Evolutionary conservation across 495 filamentous ascomycete genomes (phyloP), one percentile per base, ranked within the genome.

Genomic region (Rhypophila decipiens): DNA sequence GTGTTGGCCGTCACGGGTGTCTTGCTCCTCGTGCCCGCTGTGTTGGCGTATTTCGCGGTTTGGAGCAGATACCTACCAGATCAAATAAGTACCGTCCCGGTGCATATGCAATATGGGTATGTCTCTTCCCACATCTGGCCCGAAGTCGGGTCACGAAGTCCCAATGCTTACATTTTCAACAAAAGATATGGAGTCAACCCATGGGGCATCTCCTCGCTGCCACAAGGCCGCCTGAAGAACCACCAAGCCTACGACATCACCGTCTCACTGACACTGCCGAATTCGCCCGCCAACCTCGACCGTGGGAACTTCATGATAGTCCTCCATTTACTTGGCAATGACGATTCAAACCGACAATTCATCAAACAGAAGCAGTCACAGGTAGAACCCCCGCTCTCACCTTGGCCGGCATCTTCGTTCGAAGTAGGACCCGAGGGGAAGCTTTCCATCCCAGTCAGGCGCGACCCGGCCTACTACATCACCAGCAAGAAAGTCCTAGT

Each of bases 271-370:
- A 66, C 63, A 0, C 54, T 89, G 3, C 85, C 85, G 3, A 71
- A 76, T 13, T 81, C 79, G 4, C 78, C 74, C 0, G 34, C 60
- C 2, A 88, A 88, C 59, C 58, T 79, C 17, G 68, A 62, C 7
- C 66, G 61, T 22, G 93, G 91, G 18, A 96, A 96, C 67, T 97
- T 97, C 74, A 97, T 97, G 90, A 69, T 95, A 12, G 82, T 88
- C 42, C 69, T 96, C n/a, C 69, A 78, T 13, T 71, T 91, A 11
- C 68, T 81, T 61, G 64, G 33, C 55, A 34, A 60, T 12, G 61
- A 63, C 27, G 61, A 50, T 31, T 13, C 7, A 10, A 33, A 40
- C 19, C 18, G 5, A 8, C 36, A 38, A 38, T 18, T 10, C 31
- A 11, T 35, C 31, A 15, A 5, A 11, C 31, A 35, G 31, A 35